Percentiles rank a stretch among this genome's conserved stretches.
Evolutionary conservation across 495 filamentous ascomycete species (phyloP).

Genomic region (Penicillium psychrofluorescens): DNA sequence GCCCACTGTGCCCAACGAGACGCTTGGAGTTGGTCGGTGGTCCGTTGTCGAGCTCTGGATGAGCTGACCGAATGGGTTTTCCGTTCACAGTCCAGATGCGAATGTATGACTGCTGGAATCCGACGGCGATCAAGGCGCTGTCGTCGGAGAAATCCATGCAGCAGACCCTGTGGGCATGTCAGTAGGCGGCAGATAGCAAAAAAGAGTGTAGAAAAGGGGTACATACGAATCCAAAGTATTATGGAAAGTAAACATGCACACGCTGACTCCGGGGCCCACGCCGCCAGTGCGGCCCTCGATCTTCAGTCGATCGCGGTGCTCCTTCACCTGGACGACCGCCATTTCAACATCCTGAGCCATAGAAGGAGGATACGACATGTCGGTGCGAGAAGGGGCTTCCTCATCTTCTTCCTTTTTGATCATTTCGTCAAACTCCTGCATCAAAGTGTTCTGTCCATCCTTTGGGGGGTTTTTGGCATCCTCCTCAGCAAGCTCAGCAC

Average conservation of each 20-base stretch:
- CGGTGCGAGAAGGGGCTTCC: constrained; percentile 67
- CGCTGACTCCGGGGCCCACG: constrained; percentile 69
- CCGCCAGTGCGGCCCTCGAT: constrained; percentile 77
- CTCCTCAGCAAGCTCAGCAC: constrained; percentile 73
- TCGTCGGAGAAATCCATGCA: constrained; percentile 93
- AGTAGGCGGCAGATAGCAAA: constrained; percentile 8
- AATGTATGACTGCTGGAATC: constrained; percentile 89
- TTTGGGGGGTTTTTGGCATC: constrained; percentile 63
- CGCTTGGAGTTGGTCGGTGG: constrained; percentile 63
- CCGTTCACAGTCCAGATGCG: constrained; percentile 87
- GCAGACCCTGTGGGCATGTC: constrained; percentile 54
- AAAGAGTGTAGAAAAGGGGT: background rate
- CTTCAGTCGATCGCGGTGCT: constrained; percentile 81
- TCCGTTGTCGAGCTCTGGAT: constrained; percentile 30
- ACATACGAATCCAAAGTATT: constrained; percentile 84
- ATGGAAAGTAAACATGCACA: constrained; percentile 96
- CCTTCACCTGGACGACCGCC: constrained; percentile 91
- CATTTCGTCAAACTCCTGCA: constrained; percentile 72
- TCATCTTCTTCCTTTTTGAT: constrained; percentile 89
- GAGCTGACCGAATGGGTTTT: constrained; percentile 46
- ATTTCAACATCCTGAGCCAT: constrained; percentile 82
- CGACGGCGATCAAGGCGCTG: constrained; percentile 72
- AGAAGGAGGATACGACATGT: constrained; percentile 79
- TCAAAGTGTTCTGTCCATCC: constrained; percentile 55
- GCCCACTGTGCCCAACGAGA: constrained; percentile 83